Evolutionary conservation across 352 stramenopile species (phyloP), one percentile per base, ranked within the genome.

Genomic region (Phytophthora ohioensis): DNA sequence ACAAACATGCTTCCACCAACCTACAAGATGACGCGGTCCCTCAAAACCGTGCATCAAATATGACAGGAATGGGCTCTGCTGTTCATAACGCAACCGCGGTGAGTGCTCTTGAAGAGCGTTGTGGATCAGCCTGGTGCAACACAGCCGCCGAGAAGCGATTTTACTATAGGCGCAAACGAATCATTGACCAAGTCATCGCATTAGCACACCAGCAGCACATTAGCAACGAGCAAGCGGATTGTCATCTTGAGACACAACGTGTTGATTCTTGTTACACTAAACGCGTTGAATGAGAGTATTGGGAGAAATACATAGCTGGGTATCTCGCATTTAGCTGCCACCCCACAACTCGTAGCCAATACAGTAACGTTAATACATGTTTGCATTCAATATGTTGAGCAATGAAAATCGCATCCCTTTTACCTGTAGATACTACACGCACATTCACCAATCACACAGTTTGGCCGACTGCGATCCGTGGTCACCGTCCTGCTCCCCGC

Each of bases 11-110:
- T 41, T 41, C 35, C 35, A 41, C 8, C 35, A 41, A 41, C 35
- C 7, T 41, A 41, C 35, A 41, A 41, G 35, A 7, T 12, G 35
- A 11, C 35, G 13, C 13, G 48, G 2, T 34, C 49, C 4, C 35
- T 67, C 3, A 60, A 67, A 46, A 54, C 49, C 7, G 60, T 59
- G 0, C 41, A 59, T 5, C 60, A 67, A 34, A 48, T 67, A 9
- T 67, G 49, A 39, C 60, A 60, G 36, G 49, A 60, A 10, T 60
- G 41, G 31, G 3, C 31, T 5, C 27, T 17, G 60, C 31, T 2
- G 52, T 67, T 12, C 30, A 60, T 10, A 49, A 34, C n/a, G 48
- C 41, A 32, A 48, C 60, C 5, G 27, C 60, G 2, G 48, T 67
- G 5, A 1, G 41, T 1, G 12, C n/a, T 13, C 15, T 67, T 9